Conservation (phyloP, 2,329 filamentous ascomycete genomes). For the Beauveria medogensis region DNA sequence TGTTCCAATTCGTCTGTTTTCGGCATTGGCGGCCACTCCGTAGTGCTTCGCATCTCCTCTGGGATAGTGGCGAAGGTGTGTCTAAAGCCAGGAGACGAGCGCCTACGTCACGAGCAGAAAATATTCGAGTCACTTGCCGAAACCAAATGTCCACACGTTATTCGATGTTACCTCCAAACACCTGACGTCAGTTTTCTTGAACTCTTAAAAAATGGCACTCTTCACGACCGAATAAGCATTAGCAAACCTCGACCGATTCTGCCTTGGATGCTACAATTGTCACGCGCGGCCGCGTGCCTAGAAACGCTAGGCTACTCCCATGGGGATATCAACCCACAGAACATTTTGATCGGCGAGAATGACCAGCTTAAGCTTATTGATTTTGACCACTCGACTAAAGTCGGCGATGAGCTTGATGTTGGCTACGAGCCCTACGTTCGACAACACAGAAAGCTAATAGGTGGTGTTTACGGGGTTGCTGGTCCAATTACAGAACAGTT, state of each 20-base stretch:
- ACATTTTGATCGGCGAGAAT: conserved; percentile 14
- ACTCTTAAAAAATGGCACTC: conserved; percentile 11
- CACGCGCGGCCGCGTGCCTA: conserved; percentile 11
- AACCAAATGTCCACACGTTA: conserved; percentile 9
- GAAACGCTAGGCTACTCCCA: conserved; percentile 15
- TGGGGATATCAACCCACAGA: conserved; percentile 16
- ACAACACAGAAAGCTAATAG: conserved; percentile 4
- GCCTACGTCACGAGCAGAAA: conserved; percentile 13
- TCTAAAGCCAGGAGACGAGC: conserved; percentile 13
- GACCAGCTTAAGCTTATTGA: conserved; percentile 16
- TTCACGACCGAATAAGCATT: conserved; percentile 13
- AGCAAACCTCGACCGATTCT: conserved; percentile 9
- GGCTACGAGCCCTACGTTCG: conserved; percentile 17
- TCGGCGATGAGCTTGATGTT: conserved; percentile 13
- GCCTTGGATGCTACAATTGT: conserved; percentile 14
- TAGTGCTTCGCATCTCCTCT: conserved; percentile 14
- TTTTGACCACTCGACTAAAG: conserved; percentile 14
- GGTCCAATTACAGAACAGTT: conserved; percentile 15
- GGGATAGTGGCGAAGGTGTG: conserved; percentile 15
- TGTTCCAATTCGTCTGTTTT: conserved; percentile 14
- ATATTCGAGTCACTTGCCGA: conserved; percentile 13
- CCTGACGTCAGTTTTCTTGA: conserved; percentile 15
- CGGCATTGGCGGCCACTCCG: conserved; percentile 14
- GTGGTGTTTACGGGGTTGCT: conserved; percentile 12
- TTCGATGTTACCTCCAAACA: conserved; percentile 11